Conservation (phyloP, 148 eudicot species). For the Amaranthus cruentus region DNA sequence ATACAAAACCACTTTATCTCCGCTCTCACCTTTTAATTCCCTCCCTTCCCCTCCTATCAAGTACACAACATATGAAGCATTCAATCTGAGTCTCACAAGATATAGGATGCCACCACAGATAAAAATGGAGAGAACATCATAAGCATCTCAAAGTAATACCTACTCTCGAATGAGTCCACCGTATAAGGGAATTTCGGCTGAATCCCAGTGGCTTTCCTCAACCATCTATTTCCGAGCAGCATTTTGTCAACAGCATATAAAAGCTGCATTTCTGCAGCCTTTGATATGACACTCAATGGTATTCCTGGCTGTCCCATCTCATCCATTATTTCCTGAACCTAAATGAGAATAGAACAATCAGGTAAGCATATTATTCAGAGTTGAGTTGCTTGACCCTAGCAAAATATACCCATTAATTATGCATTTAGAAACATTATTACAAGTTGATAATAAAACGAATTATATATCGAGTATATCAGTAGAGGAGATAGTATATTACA, state of each 20-base stretch:
- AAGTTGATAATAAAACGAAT: too few relatives aligned
- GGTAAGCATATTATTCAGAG: not conserved
- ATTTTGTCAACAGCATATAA: slow-evolving; percentile 68
- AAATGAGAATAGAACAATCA: too few relatives aligned
- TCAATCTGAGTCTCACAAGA: not conserved
- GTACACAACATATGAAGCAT: not conserved
- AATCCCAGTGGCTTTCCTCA: slow-evolving; percentile 84
- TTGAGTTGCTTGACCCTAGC: too few relatives aligned
- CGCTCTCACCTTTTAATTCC: not conserved
- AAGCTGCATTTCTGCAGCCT: slow-evolving; percentile 85
- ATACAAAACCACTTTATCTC: not conserved
- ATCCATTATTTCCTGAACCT: slow-evolving; percentile 82
- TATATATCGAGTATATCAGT: too few relatives aligned
- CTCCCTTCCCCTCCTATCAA: not conserved
- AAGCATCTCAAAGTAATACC: slow-evolving; percentile 38
- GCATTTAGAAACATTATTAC: too few relatives aligned
- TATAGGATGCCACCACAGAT: not conserved
- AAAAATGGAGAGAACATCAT: not conserved
- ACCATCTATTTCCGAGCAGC: slow-evolving; percentile 87
- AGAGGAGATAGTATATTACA: too few relatives aligned
- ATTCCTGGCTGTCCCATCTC: slow-evolving; percentile 64
- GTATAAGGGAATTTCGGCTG: slow-evolving; percentile 90
- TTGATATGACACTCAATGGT: slow-evolving; percentile 72
- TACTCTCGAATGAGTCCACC: slow-evolving; percentile 91
- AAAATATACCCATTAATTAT: too few relatives aligned